A percentile compares a stretch with the other conserved stretches of the same genome.
Evolutionary conservation across 2,329 filamentous ascomycete species (phyloP).

Genomic region (Microsporum canis): DNA sequence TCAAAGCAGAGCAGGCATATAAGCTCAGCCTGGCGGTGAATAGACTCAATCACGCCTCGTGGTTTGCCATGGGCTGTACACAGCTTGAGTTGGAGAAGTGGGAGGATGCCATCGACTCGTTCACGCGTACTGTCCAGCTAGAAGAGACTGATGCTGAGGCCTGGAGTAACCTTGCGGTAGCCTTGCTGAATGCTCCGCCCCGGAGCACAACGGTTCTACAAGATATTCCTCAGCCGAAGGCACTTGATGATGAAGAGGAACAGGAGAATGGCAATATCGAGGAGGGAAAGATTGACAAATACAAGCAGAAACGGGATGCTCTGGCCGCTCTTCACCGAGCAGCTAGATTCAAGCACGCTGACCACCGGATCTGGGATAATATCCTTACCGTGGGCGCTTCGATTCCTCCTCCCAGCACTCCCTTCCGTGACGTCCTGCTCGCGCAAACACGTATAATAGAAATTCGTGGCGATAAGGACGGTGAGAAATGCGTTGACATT

Average conservation of each 20-base stretch:
- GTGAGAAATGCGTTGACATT: conserved; percentile 67
- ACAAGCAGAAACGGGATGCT: conserved; percentile 58
- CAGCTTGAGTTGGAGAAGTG: conserved; percentile 66
- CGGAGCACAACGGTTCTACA: background rate
- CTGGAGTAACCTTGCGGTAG: conserved; percentile 88
- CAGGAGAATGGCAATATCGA: conserved; percentile 8
- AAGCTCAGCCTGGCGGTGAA: conserved; percentile 65
- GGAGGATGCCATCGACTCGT: conserved; percentile 69
- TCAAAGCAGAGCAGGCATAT: conserved; percentile 66
- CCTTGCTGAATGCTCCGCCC: conserved; percentile 49
- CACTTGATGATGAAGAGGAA: conserved; percentile 20
- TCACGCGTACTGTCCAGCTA: conserved; percentile 67
- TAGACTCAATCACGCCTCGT: conserved; percentile 68
- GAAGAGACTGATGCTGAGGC: conserved; percentile 84
- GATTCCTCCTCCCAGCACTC: conserved; percentile 53
- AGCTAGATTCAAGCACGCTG: conserved; percentile 68
- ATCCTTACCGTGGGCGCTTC: conserved; percentile 77
- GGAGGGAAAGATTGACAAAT: conserved; percentile 36
- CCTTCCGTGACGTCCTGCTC: conserved; percentile 62
- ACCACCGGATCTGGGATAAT: conserved; percentile 94
- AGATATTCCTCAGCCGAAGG: conserved; percentile 16
- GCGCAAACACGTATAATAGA: conserved; percentile 65
- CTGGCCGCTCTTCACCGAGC: conserved; percentile 79
- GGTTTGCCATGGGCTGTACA: conserved; percentile 85
- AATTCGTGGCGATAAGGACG: conserved; percentile 53